Evolutionary conservation across 306 rosid genomes (phyloP), one percentile per base, ranked within the genome.

Genomic region (Sicyos baderoa): DNA sequence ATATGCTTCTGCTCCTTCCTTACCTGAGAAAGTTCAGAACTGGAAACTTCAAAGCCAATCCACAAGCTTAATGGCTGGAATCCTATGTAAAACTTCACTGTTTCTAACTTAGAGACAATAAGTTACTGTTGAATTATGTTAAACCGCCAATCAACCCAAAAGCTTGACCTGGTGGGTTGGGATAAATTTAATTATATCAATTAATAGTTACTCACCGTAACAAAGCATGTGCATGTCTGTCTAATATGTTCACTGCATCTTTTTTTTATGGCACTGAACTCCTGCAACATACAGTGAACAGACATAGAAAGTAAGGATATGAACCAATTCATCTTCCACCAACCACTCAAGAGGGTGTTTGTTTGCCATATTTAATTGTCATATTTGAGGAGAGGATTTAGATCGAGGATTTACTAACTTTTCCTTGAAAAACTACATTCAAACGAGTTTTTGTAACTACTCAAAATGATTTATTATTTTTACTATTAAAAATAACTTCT

Each of bases 1-100:
- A 72, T 79, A 73, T 86, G 80, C 82, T 78, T 83, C 68, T 77
- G 71, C 78, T 84, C 88, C 86, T 87, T 91, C 79, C 70, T 91
- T 68, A 89, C 91, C 97, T 91, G 86, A 64, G 53, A 83, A 70
- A 80, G 77, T 81, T 75, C 40, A 88, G 52, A 62, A 54, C 84
- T 72, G 19, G 72, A 79, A 76, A 77, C 77, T 65, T 57, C 70
- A 60, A 77, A 57, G 63, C 51, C 40, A 52, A 52, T 32, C 32
- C 67, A 0, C 8, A 4, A 45, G 25, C 66, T 6, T 25, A 19
- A 37, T 44, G 12, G 37, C 47, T 49, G 42, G 64, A 25, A 9
- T 42, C 42, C 9, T 15, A 22, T 51, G 22, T 18, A 62, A 40
- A 40, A 35, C 2, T 21, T 48, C 72, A 25, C 5, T 2, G 59